Base-by-base conservation (phyloP, 371 early-diverging fungal species). In the Haplosporangium sp. region DNA sequence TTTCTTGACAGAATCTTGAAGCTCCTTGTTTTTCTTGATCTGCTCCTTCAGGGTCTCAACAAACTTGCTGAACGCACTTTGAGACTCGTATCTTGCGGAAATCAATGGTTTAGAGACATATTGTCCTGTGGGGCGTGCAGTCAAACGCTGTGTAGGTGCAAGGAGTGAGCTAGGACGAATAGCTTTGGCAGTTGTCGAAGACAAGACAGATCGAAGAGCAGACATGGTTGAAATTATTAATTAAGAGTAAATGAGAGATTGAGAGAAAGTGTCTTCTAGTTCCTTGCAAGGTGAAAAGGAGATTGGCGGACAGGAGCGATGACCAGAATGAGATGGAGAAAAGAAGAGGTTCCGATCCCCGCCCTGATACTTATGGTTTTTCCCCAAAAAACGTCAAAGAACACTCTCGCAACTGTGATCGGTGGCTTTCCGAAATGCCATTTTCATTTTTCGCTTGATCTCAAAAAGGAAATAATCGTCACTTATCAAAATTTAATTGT, bases 1-100 rank as follows among this genome's bases (percentile, higher is more conserved):
- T 65, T 92, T 94, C 88, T 97, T 96, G 61, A 96, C 92, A 82
- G 94, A 93, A 47, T 94, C 77, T 69, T 96, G 93, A 40, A 98
- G 86, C 61, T 98, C 97, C 84, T 95, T 89, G 86, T 94, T 96
- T 86, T 97, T 96, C 82, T 94, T 89, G 69, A 96, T 89, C 88
- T 98, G 98, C 27, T 94, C 93, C 72, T 92, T 92, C 63, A 98
- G 83, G 4, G 96, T 95, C 61, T 96, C 92, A 34, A 92, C 85
- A 84, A 98, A 98, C 62, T 82, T 84, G 47, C 77, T 56, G 62
- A 86, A 77, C 6, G 83, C 77, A 53, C 84, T 82, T 71, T 84
- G 75, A 47, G 82, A 75, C 52, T 81, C 82, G 45, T 81, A 62
- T 57, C 82, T 71, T 61, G 72, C 82, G 34, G 75, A 57, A 48